Evolutionary conservation across 1,284 basidiomycete species (phyloP).

Genomic region (Cerioporus squamosus): DNA sequence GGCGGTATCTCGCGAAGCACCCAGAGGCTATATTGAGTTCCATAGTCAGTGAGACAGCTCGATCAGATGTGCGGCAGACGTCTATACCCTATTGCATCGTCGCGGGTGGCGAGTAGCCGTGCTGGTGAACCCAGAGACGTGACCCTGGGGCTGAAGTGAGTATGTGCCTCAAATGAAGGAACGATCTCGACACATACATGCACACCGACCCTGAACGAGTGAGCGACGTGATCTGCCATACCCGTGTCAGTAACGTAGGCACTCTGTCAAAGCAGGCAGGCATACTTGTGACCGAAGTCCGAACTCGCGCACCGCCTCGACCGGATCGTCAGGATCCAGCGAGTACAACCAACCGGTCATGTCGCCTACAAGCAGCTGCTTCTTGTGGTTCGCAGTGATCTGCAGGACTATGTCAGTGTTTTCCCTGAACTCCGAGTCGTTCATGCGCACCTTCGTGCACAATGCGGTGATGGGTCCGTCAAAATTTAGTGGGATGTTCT

Average conservation of each 20-base stretch:
- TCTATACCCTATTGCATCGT: conserved; percentile 11
- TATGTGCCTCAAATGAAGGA: no score
- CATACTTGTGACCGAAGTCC: conserved; percentile 27
- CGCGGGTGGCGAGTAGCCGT: conserved; percentile 9
- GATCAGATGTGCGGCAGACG: not conserved
- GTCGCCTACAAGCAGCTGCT: conserved; percentile 25
- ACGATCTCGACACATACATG: conserved; percentile 19
- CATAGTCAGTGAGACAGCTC: not conserved
- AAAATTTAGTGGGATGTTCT: conserved; percentile 12
- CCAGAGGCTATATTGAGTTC: conserved; percentile 2
- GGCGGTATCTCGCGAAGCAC: conserved; percentile 18
- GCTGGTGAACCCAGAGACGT: conserved; percentile 21
- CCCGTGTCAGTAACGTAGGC: not conserved
- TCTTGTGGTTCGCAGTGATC: conserved; percentile 6
- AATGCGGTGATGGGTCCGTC: conserved; percentile 14
- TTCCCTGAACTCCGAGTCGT: no score
- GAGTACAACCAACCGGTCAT: conserved; percentile 32
- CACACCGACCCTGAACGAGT: conserved; percentile 22
- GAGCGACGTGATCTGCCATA: conserved; percentile 26
- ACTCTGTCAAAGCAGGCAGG: not conserved
- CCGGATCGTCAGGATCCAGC: conserved; percentile 15
- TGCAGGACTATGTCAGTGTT: not conserved
- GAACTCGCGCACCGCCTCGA: conserved; percentile 20
- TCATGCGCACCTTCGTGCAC: conserved; percentile 10
- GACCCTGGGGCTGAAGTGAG: not conserved